Evolutionary conservation across 176 grass and related monocot genomes (phyloP).

Genomic region (Thinopyrum elongatum): DNA sequence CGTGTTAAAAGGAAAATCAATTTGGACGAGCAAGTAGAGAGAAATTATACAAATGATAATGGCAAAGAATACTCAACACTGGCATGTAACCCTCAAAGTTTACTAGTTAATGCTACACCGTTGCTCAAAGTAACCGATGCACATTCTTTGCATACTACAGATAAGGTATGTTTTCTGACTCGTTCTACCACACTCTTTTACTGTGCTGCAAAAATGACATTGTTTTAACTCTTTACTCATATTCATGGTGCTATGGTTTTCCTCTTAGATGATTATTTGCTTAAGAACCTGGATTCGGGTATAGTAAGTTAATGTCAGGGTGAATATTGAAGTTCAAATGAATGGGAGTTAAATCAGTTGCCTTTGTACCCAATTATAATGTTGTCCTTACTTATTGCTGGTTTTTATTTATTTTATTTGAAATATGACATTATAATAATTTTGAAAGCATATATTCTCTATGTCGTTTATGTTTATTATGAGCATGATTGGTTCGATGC

Average conservation of each 20-base stretch:
- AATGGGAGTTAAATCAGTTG: background rate
- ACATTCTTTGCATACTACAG: background rate
- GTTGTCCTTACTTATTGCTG: background rate
- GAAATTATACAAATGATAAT: slow-evolving; percentile 12
- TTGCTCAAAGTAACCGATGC: slow-evolving; percentile 12
- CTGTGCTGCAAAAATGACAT: background rate
- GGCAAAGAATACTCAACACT: slow-evolving; percentile 9
- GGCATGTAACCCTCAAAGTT: slow-evolving; percentile 14
- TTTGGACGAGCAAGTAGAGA: slow-evolving; percentile 1
- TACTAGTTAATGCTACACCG: background rate
- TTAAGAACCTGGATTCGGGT: background rate
- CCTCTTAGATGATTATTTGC: background rate
- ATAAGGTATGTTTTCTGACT: slow-evolving; percentile 31
- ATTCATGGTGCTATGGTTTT: background rate
- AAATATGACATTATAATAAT: slow-evolving; percentile 1
- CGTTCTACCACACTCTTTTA: background rate
- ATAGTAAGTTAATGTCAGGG: background rate
- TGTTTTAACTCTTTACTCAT: background rate
- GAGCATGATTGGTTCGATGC: no score
- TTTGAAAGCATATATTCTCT: background rate
- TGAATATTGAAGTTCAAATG: background rate
- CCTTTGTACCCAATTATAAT: background rate
- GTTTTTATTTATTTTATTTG: background rate
- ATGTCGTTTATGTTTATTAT: background rate
- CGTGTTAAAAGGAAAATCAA: slow-evolving; percentile 42